phyloP scores from a whole-genome alignment of 352 stramenopile genomes.

The Phytophthora ohioensis region DNA sequence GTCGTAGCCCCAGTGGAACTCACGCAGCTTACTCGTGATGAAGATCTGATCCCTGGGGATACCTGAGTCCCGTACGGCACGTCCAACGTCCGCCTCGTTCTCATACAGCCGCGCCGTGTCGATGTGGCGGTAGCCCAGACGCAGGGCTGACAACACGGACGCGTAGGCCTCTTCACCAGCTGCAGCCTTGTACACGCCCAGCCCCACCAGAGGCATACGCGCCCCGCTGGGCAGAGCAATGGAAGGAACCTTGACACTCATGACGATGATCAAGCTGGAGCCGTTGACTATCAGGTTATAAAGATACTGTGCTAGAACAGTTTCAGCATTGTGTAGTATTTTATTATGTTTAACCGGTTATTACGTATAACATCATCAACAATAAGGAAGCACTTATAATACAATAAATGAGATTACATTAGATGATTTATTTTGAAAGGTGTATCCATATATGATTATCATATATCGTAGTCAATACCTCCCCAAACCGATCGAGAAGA shows the following conservation, averaged over 20 bases:
- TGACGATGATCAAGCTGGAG: conserved; percentile 3
- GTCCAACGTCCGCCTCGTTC: conserved; percentile 83
- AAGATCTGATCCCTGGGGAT: conserved; percentile 75
- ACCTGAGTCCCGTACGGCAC: conserved; percentile 63
- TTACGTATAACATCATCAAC: not conserved
- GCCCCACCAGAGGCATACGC: conserved; percentile 48
- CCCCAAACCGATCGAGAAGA: conserved; percentile 28
- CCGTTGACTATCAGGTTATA: not conserved
- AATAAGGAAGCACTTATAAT: not conserved
- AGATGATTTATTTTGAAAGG: not conserved
- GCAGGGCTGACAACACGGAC: conserved; percentile 51
- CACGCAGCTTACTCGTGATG: conserved; percentile 79
- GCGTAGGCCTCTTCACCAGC: conserved; percentile 45
- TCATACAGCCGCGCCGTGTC: conserved; percentile 87
- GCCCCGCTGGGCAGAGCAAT: conserved; percentile 46
- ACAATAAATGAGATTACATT: not conserved
- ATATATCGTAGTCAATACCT: not conserved
- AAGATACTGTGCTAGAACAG: not conserved
- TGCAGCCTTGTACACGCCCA: conserved; percentile 56
- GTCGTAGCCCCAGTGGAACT: conserved; percentile 75
- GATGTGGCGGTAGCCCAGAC: conserved; percentile 84
- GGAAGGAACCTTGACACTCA: conserved; percentile 23
- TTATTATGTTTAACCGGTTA: not conserved
- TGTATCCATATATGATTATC: not conserved
- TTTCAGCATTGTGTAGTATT: not conserved